Percentiles rank a stretch among this genome's conserved stretches.
Evolutionary conservation across 2,329 filamentous ascomycete species (phyloP).

Genomic region (Colletotrichum sp.): DNA sequence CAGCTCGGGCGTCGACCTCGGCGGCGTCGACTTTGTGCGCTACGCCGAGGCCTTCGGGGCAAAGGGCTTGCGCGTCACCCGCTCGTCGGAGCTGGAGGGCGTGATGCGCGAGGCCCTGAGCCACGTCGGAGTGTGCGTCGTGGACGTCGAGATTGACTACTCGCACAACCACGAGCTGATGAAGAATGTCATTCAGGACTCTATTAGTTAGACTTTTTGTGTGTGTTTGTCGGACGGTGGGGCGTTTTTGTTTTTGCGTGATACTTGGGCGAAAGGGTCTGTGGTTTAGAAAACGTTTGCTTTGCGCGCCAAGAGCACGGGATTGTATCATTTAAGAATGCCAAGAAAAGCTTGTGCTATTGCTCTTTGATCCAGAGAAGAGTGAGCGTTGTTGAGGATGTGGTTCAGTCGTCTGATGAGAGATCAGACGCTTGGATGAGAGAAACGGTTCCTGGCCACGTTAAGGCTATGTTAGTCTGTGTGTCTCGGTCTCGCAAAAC

Average conservation of each 20-base stretch:
- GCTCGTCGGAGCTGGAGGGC: slow-evolving; percentile 41
- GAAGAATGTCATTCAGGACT: slow-evolving; percentile 37
- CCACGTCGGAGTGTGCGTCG: slow-evolving; percentile 45
- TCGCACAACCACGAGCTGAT: slow-evolving; percentile 44
- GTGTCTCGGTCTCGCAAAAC: background rate
- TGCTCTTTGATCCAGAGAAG: no score
- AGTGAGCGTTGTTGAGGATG: background rate
- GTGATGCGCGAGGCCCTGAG: slow-evolving; percentile 48
- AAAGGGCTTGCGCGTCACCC: slow-evolving; percentile 44
- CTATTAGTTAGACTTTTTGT: slow-evolving; percentile 16
- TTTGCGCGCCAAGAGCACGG: background rate
- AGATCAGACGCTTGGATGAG: background rate
- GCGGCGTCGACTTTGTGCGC: slow-evolving; percentile 52
- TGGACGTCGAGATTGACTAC: slow-evolving; percentile 53
- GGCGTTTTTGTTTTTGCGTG: background rate
- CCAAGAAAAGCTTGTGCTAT: background rate
- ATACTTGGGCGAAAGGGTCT: background rate
- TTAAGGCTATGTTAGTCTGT: background rate
- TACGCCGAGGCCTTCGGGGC: slow-evolving; percentile 52
- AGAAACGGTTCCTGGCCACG: background rate
- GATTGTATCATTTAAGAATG: background rate
- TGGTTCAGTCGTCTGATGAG: background rate
- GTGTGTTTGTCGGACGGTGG: background rate
- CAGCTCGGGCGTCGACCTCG: slow-evolving; percentile 44
- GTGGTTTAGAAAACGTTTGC: background rate